Evolutionary conservation across 805 yeast genomes (phyloP).

Genomic region (Clavispora asparagi): DNA sequence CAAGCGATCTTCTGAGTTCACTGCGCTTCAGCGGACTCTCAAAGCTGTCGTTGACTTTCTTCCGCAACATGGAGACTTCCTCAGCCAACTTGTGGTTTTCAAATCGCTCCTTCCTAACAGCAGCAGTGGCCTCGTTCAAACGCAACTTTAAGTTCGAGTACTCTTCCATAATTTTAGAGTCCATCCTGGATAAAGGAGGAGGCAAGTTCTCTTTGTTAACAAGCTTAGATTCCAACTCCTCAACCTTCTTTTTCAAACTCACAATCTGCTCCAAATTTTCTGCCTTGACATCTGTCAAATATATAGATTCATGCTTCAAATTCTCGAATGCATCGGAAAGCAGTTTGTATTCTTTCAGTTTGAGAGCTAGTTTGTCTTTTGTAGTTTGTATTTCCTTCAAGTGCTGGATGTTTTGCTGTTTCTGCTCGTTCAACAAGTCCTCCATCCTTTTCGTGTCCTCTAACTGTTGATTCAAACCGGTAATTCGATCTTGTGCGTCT

Average conservation of each 20-base stretch:
- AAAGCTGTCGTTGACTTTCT: conserved; percentile 19
- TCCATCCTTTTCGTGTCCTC: neutral
- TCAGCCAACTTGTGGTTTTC: conserved; percentile 45
- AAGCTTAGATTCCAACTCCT: conserved; percentile 16
- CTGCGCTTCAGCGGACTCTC: conserved; percentile 16
- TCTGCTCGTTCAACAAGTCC: neutral
- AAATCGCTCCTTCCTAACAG: conserved; percentile 42
- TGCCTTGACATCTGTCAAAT: conserved; percentile 16
- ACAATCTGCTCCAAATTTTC: conserved; percentile 26
- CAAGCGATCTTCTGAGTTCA: conserved; percentile 25
- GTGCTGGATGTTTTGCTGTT: neutral
- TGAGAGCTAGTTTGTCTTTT: conserved; percentile 1
- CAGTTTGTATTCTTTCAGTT: conserved; percentile 5
- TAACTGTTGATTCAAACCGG: neutral
- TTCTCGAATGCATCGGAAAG: conserved; percentile 8
- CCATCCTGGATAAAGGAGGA: conserved; percentile 7
- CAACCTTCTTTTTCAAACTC: conserved; percentile 19
- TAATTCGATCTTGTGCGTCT: neutral
- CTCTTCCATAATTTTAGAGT: conserved; percentile 29
- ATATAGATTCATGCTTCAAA: conserved; percentile 20
- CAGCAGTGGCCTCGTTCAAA: conserved; percentile 47
- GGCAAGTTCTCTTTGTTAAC: conserved; percentile 36
- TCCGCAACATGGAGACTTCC: conserved; percentile 55
- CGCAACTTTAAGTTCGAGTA: conserved; percentile 45
- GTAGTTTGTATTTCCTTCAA: conserved; percentile 2